A percentile compares a stretch with the other conserved stretches of the same genome.
phyloP scores from a whole-genome alignment of 2,329 filamentous ascomycete species.

The Fonsecaea monophora region DNA sequence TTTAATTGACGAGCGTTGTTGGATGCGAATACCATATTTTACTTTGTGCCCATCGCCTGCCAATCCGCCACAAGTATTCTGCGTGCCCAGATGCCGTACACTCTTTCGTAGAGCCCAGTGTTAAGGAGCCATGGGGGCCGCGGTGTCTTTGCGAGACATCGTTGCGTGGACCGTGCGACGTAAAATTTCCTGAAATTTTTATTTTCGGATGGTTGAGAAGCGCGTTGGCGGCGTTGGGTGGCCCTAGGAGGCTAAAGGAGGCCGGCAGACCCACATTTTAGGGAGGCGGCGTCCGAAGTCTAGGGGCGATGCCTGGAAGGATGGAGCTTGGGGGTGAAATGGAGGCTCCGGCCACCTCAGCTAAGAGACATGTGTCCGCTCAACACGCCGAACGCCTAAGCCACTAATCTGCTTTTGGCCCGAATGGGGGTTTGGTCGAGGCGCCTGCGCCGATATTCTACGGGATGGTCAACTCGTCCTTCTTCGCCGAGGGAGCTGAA shows the following conservation, averaged over 20 bases:
- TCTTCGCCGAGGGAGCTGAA: slow-evolving; percentile 25
- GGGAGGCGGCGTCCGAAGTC: slow-evolving; percentile 23
- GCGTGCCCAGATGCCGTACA: not conserved
- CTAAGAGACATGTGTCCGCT: slow-evolving; percentile 9
- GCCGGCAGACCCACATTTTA: slow-evolving; percentile 9
- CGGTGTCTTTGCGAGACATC: slow-evolving; percentile 6
- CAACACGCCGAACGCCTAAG: slow-evolving; percentile 21
- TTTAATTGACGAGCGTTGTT: slow-evolving; percentile 31
- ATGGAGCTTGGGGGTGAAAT: not conserved
- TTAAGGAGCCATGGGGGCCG: not conserved
- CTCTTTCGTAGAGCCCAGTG: not conserved
- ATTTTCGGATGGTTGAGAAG: slow-evolving; percentile 30
- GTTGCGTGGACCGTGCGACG: slow-evolving; percentile 5
- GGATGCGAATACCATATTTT: slow-evolving; percentile 14
- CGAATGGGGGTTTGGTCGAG: slow-evolving; percentile 18
- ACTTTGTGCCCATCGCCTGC: not conserved
- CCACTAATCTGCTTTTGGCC: slow-evolving; percentile 26
- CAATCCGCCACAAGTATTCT: not conserved
- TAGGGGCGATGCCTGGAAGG: not conserved
- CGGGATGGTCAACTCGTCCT: slow-evolving; percentile 7
- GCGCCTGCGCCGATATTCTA: slow-evolving; percentile 16
- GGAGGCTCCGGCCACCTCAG: not conserved
- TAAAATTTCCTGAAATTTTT: slow-evolving; percentile 16
- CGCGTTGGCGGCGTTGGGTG: slow-evolving; percentile 14
- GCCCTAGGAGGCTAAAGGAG: slow-evolving; percentile 20